Base-by-base conservation (phyloP, 257 asterid species). In the Solanum bukasovii region DNA sequence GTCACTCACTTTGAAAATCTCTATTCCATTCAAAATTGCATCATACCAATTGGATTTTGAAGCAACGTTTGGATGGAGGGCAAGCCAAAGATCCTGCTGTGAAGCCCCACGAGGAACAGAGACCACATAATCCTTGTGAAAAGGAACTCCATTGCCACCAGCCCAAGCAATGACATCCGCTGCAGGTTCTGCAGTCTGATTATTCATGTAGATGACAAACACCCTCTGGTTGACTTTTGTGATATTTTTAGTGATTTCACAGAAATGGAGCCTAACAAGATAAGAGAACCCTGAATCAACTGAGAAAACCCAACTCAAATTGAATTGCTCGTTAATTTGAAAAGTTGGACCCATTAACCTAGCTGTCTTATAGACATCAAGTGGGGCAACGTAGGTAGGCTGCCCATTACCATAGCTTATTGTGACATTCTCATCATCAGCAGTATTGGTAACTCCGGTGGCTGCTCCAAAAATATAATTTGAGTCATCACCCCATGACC, bases 21-120 rank as follows among this genome's bases (percentile, higher is more conserved):
- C 99, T 42, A 95, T 52, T 61, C 99, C 99, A 59, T 96, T 95
- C 92, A 96, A 93, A 90, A 94, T 92, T 42, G 98, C 97, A 90
- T 96, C 97, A 78, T 93, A 93, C 87, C 35, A 87, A 38, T 91
- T 89, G 49, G 98, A 83, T 83, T 40, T 88, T 23, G 44, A 0
- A 13, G 23, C 86, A 59, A 42, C 29, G 87, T 90, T 20, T 16
- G 99, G 98, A 91, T 92, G 96, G 88, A 96, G 84, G 3, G 88
- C 96, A 75, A 96, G 96, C 98, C 97, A 93, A 81, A 96, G 90
- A 73, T 92, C 93, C 88, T 93, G 96, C 88, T 87, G 94, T 52
- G 98, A 94, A 63, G 88, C 84, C 75, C 96, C 96, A 27, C 59
- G 79, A 13, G 95, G 95, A 74, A 92, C 94, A 27, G 90, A 72